Conservation (phyloP, 2,329 filamentous ascomycete genomes). For the Exserohilum turcica region DNA sequence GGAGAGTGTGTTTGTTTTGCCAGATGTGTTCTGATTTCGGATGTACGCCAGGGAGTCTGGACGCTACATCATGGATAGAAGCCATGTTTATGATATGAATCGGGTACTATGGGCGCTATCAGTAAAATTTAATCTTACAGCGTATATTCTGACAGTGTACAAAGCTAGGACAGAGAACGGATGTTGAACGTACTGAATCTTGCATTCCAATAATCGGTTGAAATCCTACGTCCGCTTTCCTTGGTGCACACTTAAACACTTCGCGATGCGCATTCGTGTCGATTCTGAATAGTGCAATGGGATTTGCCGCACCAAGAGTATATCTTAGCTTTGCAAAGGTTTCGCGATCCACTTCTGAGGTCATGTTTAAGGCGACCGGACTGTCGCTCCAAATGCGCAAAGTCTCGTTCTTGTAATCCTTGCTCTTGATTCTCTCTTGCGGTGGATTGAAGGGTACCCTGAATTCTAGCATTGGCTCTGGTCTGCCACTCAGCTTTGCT, state of each 20-base stretch:
- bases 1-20: constrained; percentile 48
- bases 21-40: constrained; percentile 49
- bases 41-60: constrained; percentile 57
- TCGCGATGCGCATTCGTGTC: constrained; percentile 63
- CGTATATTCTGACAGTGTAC: not conserved
- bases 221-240: constrained; percentile 63
- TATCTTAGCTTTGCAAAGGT: constrained; percentile 66
- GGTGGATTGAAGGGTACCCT: constrained; percentile 69
- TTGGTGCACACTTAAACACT: constrained; percentile 66
- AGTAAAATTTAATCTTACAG: not conserved
- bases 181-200: constrained; percentile 60
- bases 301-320: constrained; percentile 70
- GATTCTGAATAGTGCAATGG: constrained; percentile 70
- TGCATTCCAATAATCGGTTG: constrained; percentile 71
- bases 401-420: constrained; percentile 64
- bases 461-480: constrained; percentile 66
- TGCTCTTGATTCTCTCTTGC: constrained; percentile 60
- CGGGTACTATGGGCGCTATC: constrained; percentile 62
- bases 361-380: constrained; percentile 55
- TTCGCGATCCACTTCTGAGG: constrained; percentile 55
- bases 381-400: constrained; percentile 70
- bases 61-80: constrained; percentile 66
- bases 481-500: constrained; percentile 46
- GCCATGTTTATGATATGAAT: constrained; percentile 70
- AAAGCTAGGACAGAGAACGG: not conserved